Evolutionary conservation across 371 early-diverging fungal genomes (phyloP), one percentile per base, ranked within the genome.

Genomic region (Apophysomyces elegans): DNA sequence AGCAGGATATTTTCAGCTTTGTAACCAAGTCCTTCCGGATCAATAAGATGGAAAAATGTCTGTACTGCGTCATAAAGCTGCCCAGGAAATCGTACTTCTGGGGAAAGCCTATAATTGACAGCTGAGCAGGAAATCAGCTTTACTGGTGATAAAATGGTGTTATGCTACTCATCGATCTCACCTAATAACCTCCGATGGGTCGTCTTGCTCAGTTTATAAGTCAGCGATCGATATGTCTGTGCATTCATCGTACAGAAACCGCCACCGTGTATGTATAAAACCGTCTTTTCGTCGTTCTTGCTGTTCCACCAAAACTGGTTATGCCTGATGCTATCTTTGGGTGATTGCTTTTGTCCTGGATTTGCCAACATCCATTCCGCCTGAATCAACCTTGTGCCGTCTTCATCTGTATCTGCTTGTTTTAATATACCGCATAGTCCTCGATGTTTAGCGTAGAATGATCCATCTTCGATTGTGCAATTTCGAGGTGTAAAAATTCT

Each of bases 71-170:
- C 96, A 54, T 90, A 87, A 9, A 96, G 71, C 37, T 88, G 91
- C 38, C 86, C 81, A 3, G 97, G 97, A 67, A 94, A 95, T 11
- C 85, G 84, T 37, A 81, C 65, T 46, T 93, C 91, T 5, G 96
- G 95, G 0, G 93, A 90, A 36, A 93, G 77, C 7, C 94, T 82
- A 75, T 93, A 95, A 59, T 91, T 86, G 56, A 90, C 70, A 11
- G 85, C 80, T 76, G 69, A 21, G 0, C 16, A 59, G 36, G 13
- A 7, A 9, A 59, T 41, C 41, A 43, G 7, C 3, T 32, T 13
- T n/a, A 16, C 12, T 61, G 61, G 16, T 37, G 32, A 26, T 54
- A 9, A 46, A 26, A 37, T 5, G 6, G 9, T 21, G 50, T 43
- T 58, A 32, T 16, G 41, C 14, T 4, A 41, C 59, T 47, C 13